Evolutionary conservation across 73 alveolate species (phyloP).

Genomic region (Tetrahymena borealis): DNA sequence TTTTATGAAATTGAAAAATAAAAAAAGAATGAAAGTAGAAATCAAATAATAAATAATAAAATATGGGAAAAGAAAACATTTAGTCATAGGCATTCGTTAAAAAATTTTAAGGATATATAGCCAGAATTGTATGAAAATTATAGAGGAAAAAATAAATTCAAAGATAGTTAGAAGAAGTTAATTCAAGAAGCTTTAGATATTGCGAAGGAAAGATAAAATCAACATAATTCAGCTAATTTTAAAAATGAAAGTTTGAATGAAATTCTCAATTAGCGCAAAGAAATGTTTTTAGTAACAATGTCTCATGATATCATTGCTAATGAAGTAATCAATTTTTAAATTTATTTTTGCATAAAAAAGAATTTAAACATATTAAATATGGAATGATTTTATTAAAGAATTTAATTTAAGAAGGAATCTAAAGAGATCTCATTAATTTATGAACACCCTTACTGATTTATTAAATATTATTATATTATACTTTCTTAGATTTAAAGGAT

Average conservation of each 20-base stretch:
- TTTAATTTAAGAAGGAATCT: not conserved
- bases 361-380: not conserved
- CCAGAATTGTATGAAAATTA: not conserved
- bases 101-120: not conserved
- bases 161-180: not conserved
- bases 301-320: slow-evolving; percentile 38
- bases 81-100: not conserved
- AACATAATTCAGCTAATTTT: not conserved
- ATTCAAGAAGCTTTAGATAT: slow-evolving; percentile 15
- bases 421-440: too few species aligned
- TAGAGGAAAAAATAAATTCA: not conserved
- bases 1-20: not conserved
- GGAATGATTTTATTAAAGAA: not conserved
- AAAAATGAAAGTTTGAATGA: slow-evolving; percentile 20
- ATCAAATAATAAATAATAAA: not conserved
- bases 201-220: slow-evolving; percentile 13
- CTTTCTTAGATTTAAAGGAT: slow-evolving; percentile 14
- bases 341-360: not conserved
- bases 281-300: slow-evolving; percentile 39
- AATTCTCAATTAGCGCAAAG: slow-evolving; percentile 25
- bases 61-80: not conserved
- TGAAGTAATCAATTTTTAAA: not conserved
- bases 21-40: not conserved
- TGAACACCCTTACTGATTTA: too few species aligned
- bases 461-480: too few species aligned